Base-by-base conservation (phyloP, 1,139 yeast genomes). In the Chernovozyma aurita region DNA sequence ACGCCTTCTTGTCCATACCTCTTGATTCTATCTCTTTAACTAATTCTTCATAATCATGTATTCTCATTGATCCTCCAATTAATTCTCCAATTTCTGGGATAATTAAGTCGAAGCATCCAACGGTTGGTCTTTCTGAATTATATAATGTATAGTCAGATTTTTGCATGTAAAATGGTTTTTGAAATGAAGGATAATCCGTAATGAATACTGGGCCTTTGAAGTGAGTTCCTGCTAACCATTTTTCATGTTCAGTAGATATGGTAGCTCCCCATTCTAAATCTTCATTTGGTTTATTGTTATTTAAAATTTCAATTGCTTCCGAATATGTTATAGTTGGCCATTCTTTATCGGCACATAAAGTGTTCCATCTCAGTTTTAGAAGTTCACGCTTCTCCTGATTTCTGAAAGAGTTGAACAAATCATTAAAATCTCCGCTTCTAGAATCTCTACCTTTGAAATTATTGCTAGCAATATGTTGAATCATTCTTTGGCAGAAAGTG, bases 41-140 rank as follows among this genome's bases (percentile, higher is more conserved):
- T 14, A 92, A 61, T 15, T 43, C 52, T 0, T 58, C 70, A 41
- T 76, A 63, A 43, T 76, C 61, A 50, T 85, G 86, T 50, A 92
- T 96, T 58, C 99, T 85, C 43, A 94, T 48, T 2, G 96, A 87
- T 0, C 98, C 98, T 2, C 98, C 98, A 3, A 87, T 80, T n/a
- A 92, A 66, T 55, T 92, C 98, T n/a, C 98, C 98, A 43, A 92
- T 74, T 21, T 81, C 90, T 0, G 98, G 98, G 17, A 90, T 76
- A 5, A 92, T 63, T 37, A 92, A 67, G 53, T 94, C 99, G 54
- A 79, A 92, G 52, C 97, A 90, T 0, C 86, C 95, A 3, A 86
- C 97, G 0, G 96, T 88, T 3, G 71, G 65, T 11, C 48, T 54
- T 13, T 61, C 63, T 0, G 55, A 48, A 27, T 64, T 58, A 20